Conservation (phyloP, 2,329 filamentous ascomycete species). For the Fusarium stilboides region DNA sequence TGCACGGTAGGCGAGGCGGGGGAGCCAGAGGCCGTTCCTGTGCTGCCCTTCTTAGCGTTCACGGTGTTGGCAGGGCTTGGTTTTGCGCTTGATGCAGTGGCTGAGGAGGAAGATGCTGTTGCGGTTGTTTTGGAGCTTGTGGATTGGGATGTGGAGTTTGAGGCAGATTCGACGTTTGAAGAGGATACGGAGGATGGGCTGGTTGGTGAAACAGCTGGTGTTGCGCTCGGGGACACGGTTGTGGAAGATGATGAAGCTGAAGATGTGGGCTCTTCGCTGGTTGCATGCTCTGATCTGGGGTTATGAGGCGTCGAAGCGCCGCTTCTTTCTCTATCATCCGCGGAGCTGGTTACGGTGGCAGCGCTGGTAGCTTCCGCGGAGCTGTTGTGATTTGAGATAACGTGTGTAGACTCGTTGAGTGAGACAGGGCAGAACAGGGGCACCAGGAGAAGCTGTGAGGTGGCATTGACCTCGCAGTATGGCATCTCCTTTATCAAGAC, state of each 20-base stretch:
- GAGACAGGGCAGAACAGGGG: conserved; percentile 31
- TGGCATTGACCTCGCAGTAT: conserved; percentile 18
- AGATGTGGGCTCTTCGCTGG: conserved; percentile 30
- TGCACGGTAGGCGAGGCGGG: conserved; percentile 83
- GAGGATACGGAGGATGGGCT: conserved; percentile 40
- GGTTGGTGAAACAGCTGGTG: conserved; percentile 35
- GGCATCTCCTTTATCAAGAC: conserved; percentile 13
- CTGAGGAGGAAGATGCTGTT: conserved; percentile 18
- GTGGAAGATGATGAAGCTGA: conserved; percentile 30
- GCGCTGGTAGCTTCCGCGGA: conserved; percentile 12
- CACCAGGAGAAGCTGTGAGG: conserved; percentile 21
- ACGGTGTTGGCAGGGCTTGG: conserved; percentile 31
- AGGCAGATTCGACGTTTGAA: conserved; percentile 14
- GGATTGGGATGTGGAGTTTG: conserved; percentile 24
- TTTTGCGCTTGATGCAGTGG: conserved; percentile 27
- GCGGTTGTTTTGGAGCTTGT: conserved; percentile 33
- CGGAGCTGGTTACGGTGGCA: conserved; percentile 4
- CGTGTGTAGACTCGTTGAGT: conserved; percentile 12
- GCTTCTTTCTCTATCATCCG: conserved; percentile 27
- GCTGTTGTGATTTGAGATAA: conserved; percentile 5
- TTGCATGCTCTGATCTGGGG: conserved; percentile 23
- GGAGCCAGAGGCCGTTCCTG: conserved; percentile 48
- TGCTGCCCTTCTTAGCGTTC: conserved; percentile 50
- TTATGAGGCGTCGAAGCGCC: conserved; percentile 25
- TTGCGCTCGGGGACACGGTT: conserved; percentile 29